Conservation (phyloP, 164 flowering plant genomes). For the Pachysandra terminalis region DNA sequence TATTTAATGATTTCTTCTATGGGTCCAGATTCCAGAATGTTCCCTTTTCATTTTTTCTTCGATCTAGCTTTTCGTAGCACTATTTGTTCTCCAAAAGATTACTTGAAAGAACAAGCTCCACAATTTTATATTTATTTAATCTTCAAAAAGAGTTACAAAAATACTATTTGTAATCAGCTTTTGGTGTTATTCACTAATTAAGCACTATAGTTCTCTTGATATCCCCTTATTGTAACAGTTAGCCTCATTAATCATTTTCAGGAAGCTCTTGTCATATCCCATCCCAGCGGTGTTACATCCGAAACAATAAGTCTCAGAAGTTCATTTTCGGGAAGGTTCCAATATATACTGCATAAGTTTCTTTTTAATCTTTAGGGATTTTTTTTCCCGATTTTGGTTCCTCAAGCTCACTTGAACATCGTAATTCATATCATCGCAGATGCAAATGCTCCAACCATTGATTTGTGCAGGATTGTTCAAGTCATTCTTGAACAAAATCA, state of each 20-base stretch:
- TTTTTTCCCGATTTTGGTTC: slow-evolving; percentile 2
- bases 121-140: no score
- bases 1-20: no score
- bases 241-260: slow-evolving; percentile 20
- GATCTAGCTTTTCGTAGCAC: no score
- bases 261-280: slow-evolving; percentile 89
- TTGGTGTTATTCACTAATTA: no score
- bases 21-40: no score
- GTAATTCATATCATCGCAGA: background rate
- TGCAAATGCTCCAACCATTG: slow-evolving; percentile 6
- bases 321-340: slow-evolving; percentile 78
- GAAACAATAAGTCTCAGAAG: slow-evolving; percentile 72
- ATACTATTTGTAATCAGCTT: no score
- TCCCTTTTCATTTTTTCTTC: no score
- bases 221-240: background rate
- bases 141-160: no score
- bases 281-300: slow-evolving; percentile 56
- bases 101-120: no score
- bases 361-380: background rate
- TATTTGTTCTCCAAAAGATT: no score
- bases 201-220: no score
- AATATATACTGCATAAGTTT: slow-evolving; percentile 2
- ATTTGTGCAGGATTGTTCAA: slow-evolving; percentile 69
- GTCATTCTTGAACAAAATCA: slow-evolving; percentile 73
- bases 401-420: background rate